These are phyloP conservation scores for Linum usitatissimum DNA, from an alignment of 345 rosid species.

Conservation along the genomic window DNA sequence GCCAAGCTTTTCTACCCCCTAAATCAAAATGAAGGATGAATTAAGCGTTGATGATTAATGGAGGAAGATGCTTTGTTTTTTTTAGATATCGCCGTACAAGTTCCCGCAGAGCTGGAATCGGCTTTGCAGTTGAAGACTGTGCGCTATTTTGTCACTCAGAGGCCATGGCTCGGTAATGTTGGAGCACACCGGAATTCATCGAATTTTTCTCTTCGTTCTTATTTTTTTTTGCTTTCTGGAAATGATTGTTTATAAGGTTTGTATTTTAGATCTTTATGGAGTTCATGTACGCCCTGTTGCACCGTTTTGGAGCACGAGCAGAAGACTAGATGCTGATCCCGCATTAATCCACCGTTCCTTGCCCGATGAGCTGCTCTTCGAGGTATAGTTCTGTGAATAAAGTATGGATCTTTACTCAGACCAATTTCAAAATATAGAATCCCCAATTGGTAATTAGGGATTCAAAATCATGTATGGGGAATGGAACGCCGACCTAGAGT, in stretches of 20 bases:
- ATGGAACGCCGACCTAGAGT: too few species aligned
- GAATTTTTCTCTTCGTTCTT: neutral
- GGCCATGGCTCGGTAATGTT: slow-evolving; percentile 89
- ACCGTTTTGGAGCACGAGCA: slow-evolving; percentile 64
- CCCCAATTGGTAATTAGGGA: neutral
- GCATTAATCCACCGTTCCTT: slow-evolving; percentile 69
- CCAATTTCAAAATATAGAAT: neutral
- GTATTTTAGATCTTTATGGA: slow-evolving; percentile 70
- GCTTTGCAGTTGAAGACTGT: slow-evolving; percentile 66
- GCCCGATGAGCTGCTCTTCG: slow-evolving; percentile 88
- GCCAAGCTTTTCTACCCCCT: too few species aligned
- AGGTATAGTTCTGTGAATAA: slow-evolving; percentile 32
- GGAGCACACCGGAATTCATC: neutral
- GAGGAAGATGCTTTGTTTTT: neutral
- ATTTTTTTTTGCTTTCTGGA: neutral
- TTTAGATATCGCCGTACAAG: slow-evolving; percentile 36
- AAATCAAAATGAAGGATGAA: too few species aligned
- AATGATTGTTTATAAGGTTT: neutral
- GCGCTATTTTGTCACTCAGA: slow-evolving; percentile 51
- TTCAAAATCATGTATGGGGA: too few species aligned
- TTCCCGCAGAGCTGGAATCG: slow-evolving; percentile 73
- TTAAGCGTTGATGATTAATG: neutral
- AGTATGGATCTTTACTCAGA: neutral
- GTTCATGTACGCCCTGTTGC: slow-evolving; percentile 74
- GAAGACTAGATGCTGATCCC: slow-evolving; percentile 49